phyloP scores from a whole-genome alignment of 257 asterid species.

The Galeopsis tetrahit region DNA sequence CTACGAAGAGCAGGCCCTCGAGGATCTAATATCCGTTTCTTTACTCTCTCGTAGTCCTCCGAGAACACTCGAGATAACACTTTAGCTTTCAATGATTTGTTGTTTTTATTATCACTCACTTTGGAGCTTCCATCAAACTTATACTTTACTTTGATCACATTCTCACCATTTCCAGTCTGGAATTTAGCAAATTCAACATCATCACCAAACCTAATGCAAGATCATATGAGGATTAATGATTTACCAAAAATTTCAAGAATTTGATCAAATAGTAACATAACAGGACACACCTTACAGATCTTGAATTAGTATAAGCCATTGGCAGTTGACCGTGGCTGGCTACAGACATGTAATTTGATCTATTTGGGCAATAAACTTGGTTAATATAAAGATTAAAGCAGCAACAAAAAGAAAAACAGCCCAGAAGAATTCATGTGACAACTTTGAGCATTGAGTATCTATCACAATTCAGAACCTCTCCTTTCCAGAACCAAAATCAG shows the following conservation, averaged over 20 bases:
- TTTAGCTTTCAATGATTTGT: constrained; percentile 69
- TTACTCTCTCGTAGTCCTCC: constrained; percentile 82
- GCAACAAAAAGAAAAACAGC: constrained; percentile 39
- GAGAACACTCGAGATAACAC: constrained; percentile 88
- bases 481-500: constrained; percentile 49
- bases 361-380: constrained; percentile 38
- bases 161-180: constrained; percentile 50
- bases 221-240: not conserved
- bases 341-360: constrained; percentile 38
- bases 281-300: constrained; percentile 72
- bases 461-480: constrained; percentile 20
- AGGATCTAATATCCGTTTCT: constrained; percentile 81
- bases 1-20: constrained; percentile 76
- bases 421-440: constrained; percentile 70
- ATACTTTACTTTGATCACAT: constrained; percentile 58
- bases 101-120: constrained; percentile 31
- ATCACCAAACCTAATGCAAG: constrained; percentile 63
- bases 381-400: constrained; percentile 23
- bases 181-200: constrained; percentile 54
- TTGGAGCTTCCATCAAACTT: constrained; percentile 57
- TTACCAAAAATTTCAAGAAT: not conserved
- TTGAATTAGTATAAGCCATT: constrained; percentile 72
- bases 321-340: constrained; percentile 37
- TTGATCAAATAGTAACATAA: constrained; percentile 7
- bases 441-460: constrained; percentile 36